Evolutionary conservation across 2,329 filamentous ascomycete genomes (phyloP).

Genomic region (Apiospora arundinis): DNA sequence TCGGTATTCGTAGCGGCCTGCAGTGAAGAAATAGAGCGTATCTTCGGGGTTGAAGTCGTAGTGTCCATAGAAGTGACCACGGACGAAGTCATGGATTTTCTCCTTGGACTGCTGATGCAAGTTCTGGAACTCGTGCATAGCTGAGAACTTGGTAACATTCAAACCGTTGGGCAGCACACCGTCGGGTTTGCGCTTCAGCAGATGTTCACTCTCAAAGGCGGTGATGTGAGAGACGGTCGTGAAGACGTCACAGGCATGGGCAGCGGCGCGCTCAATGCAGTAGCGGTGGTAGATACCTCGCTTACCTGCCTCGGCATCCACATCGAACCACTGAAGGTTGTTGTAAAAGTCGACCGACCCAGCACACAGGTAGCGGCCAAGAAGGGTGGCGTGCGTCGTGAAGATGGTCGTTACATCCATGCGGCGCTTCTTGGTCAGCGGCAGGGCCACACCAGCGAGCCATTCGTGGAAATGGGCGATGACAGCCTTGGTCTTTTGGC

Average conservation of each 20-base stretch:
- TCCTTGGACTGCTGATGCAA: slow-evolving; percentile 95
- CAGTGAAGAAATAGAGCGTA: slow-evolving; percentile 96
- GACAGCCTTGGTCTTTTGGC: slow-evolving; percentile 89
- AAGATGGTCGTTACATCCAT: slow-evolving; percentile 99
- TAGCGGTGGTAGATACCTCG: slow-evolving; percentile 98
- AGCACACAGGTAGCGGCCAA: slow-evolving; percentile 95
- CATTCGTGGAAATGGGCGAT: slow-evolving; percentile 99
- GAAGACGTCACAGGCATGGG: slow-evolving; percentile 94
- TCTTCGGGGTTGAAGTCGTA: slow-evolving; percentile 97
- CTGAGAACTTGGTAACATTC: slow-evolving; percentile 98
- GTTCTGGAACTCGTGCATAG: slow-evolving; percentile 99
- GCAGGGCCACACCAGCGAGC: slow-evolving; percentile 92
- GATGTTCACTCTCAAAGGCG: slow-evolving; percentile 95
- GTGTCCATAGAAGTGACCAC: slow-evolving; percentile 97
- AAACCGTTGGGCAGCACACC: slow-evolving; percentile 95
- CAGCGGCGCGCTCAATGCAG: slow-evolving; percentile 93
- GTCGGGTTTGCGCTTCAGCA: slow-evolving; percentile 96
- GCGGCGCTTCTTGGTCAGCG: slow-evolving; percentile 88
- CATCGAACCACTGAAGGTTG: slow-evolving; percentile 95
- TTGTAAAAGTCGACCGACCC: slow-evolving; percentile 99
- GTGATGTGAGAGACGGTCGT: slow-evolving; percentile 99
- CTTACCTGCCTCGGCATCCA: slow-evolving; percentile 95
- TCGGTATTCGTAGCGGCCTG: slow-evolving; percentile 94
- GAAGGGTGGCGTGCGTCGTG: slow-evolving; percentile 94
- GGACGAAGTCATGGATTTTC: slow-evolving; percentile 97